phyloP scores from a whole-genome alignment of 2,329 filamentous ascomycete genomes.

The Rutstroemia sp. region DNA sequence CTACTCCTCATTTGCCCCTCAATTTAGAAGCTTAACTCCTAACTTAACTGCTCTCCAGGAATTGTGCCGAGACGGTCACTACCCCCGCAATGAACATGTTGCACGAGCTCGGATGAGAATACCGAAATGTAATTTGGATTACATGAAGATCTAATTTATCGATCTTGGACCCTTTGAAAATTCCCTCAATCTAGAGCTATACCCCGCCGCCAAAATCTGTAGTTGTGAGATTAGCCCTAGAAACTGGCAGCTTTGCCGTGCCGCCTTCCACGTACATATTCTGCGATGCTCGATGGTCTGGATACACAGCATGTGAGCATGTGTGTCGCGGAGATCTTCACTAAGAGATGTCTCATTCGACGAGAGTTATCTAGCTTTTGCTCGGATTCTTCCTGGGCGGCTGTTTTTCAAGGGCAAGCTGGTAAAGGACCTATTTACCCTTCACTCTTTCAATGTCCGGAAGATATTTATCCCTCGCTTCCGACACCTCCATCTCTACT shows the following conservation, averaged over 20 bases:
- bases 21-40: background rate
- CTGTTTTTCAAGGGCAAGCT: background rate
- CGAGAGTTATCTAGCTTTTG: background rate
- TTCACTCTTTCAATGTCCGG: no score
- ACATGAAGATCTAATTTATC: background rate
- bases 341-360: no score
- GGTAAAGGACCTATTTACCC: background rate
- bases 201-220: background rate
- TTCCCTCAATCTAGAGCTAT: background rate
- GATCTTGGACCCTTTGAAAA: background rate
- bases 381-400: background rate
- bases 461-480: background rate
- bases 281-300: background rate
- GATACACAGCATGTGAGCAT: background rate
- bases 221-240: background rate
- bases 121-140: background rate
- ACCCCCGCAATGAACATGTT: background rate
- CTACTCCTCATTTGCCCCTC: background rate
- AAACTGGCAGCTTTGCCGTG: background rate
- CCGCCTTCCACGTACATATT: background rate
- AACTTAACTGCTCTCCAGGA: background rate
- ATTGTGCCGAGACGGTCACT: background rate
- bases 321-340: background rate
- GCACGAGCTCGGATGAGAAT: background rate
- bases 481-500: background rate